These are phyloP conservation scores for Wickerhamiella occidentalis DNA, from an alignment of 805 yeast species.

Conservation along the genomic window DNA sequence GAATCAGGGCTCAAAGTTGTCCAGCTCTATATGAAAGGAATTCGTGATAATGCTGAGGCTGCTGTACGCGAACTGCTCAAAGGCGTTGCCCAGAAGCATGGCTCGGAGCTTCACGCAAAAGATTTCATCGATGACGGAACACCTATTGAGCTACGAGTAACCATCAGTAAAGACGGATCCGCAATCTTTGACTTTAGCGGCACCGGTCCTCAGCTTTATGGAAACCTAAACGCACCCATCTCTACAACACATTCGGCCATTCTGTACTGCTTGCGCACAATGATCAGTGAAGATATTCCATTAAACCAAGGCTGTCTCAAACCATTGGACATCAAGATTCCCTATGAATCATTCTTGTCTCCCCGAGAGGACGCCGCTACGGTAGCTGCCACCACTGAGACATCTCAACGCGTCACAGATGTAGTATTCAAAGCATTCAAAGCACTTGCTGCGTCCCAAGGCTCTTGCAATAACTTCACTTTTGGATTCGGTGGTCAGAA, in stretches of 20 bases:
- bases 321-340: conserved; percentile 60
- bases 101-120: conserved; percentile 18
- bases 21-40: conserved; percentile 65
- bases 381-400: conserved; percentile 90
- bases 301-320: conserved; percentile 83
- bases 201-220: conserved; percentile 76
- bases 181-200: conserved; percentile 77
- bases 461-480: conserved; percentile 87
- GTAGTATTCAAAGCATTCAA: conserved; percentile 74
- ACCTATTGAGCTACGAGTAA: conserved; percentile 21
- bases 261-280: conserved; percentile 70
- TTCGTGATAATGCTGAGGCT: conserved; percentile 63
- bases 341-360: conserved; percentile 49
- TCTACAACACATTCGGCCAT: conserved; percentile 86
- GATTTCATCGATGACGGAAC: conserved; percentile 31
- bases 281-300: conserved; percentile 81
- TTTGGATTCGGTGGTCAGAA: conserved; percentile 63
- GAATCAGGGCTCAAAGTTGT: conserved; percentile 54
- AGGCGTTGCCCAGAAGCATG: conserved; percentile 33
- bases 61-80: conserved; percentile 51
- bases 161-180: conserved; percentile 41
- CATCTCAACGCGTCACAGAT: conserved; percentile 88
- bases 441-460: conserved; percentile 91
- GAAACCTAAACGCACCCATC: conserved; percentile 84
- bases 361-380: conserved; percentile 84